phyloP scores from a whole-genome alignment of 208 protist genomes.

The Acanthamoeba lenticulata region DNA sequence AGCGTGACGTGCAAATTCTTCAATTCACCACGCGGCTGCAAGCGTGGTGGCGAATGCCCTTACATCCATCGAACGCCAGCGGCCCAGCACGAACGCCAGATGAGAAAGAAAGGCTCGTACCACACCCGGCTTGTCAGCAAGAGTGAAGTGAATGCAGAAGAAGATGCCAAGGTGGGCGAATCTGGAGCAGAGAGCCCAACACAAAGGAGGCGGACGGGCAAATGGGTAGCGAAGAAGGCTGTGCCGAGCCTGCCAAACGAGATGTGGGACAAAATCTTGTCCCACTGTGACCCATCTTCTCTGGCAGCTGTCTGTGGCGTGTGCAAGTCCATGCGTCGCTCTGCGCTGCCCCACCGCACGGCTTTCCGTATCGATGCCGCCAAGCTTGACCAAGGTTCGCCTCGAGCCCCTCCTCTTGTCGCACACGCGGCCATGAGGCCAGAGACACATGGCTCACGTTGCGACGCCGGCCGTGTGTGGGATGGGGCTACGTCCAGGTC shows the following conservation, averaged over 20 bases:
- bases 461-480: too few relatives aligned
- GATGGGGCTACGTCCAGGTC: not conserved
- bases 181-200: not conserved
- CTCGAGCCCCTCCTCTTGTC: too few relatives aligned
- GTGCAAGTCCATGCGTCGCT: not conserved
- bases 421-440: too few relatives aligned
- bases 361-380: not conserved
- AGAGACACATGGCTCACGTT: too few relatives aligned
- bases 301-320: not conserved
- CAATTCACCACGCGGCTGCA: not conserved
- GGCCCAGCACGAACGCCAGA: not conserved
- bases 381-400: conserved; percentile 4
- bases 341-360: not conserved
- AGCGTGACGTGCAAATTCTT: conserved; percentile 40
- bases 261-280: conserved; percentile 23
- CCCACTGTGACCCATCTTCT: not conserved
- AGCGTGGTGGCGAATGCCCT: not conserved
- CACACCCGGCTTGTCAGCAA: not conserved
- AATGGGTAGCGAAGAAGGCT: not conserved
- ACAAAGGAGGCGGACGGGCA: not conserved
- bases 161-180: not conserved
- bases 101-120: not conserved
- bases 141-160: too few relatives aligned
- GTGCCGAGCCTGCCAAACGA: not conserved
- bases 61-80: not conserved